phyloP scores from a whole-genome alignment of 805 yeast genomes.

The Debaryomyces castellii region DNA sequence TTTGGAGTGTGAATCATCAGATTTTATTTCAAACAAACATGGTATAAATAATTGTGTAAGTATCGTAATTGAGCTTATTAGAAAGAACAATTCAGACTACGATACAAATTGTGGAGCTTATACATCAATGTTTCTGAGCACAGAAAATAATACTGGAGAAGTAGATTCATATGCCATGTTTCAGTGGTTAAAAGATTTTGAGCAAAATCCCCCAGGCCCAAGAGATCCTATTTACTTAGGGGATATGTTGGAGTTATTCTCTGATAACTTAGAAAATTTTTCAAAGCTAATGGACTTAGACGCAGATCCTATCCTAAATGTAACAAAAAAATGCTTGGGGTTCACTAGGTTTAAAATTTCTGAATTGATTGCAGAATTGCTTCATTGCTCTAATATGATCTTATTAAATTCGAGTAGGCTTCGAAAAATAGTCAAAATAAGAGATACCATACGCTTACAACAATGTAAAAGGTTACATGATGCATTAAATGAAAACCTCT shows the following conservation, averaged over 20 bases:
- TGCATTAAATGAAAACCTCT: conserved; percentile 32
- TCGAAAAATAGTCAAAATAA: conserved; percentile 60
- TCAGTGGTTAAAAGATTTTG: conserved; percentile 49
- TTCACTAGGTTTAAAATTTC: conserved; percentile 88
- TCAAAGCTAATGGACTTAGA: conserved; percentile 54
- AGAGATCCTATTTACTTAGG: conserved; percentile 94
- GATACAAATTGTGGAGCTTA: conserved; percentile 84
- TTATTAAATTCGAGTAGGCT: conserved; percentile 77
- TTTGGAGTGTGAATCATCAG: conserved; percentile 8
- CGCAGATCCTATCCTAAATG: conserved; percentile 19
- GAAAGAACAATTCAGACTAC: conserved; percentile 95
- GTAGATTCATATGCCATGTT: conserved; percentile 42
- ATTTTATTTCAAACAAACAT: conserved; percentile 57
- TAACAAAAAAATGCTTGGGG: conserved; percentile 58
- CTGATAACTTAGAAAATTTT: conserved; percentile 71
- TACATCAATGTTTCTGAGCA: conserved; percentile 51
- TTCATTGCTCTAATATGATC: conserved; percentile 98
- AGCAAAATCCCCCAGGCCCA: conserved; percentile 88
- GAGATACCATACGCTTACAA: conserved; percentile 61
- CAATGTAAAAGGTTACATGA: conserved; percentile 44
- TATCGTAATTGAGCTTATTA: conserved; percentile 86
- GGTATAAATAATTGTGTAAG: conserved; percentile 95
- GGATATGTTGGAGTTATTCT: conserved; percentile 73
- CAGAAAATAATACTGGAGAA: conserved; percentile 33
- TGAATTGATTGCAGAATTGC: conserved; percentile 88